Base-by-base conservation (phyloP, 2,329 filamentous ascomycete genomes). In the Aspergillus intermedius region DNA sequence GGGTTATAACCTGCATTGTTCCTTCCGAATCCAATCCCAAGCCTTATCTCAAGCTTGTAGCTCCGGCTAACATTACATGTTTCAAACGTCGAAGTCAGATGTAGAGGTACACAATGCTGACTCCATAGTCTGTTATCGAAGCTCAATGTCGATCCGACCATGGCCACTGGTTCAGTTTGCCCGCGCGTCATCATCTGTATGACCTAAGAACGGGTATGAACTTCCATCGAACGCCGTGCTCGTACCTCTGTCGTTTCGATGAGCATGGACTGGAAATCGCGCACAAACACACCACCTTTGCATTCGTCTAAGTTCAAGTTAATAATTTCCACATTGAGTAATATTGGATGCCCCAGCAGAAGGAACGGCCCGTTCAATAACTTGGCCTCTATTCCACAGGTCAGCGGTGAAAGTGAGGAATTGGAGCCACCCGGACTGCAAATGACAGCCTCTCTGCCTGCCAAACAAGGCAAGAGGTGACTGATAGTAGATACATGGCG, bases 261-360 rank as follows among this genome's bases (percentile, higher is more conserved):
- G 10, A 59, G 46, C 56, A 58, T 54, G 5, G 54, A 46, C 17
- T 59, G 57, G 17, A 59, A 58, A 22, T 52, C 50, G 22, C 49
- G 46, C 13, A 58, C 17, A 3, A 42, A 22, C 28, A 54, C 21
- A n/a, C 25, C 21, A 25, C 46, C 45, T 2, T 15, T 7, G 13
- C 37, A 7, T 5, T 41, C 25, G 25, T 39, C 35, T n/a, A 19
- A 7, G 25, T 40, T 3, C 17, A 50, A 30, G 17, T 50, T 51
- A 0, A 42, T 50, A 4, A 59, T 12, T 7, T 49, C 30, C 12
- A 59, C 48, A 1, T n/a, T 37, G 5, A 58, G 44, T 8, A 56
- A 49, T 5, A 58, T 50, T 2, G 51, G 43, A 6, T 48, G 32
- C 5, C 46, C 43, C 1, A 51, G 45, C 10, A 48, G 17, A 21